Base-by-base conservation (phyloP, 202 grass and related monocot species). In the Setaria italica region DNA sequence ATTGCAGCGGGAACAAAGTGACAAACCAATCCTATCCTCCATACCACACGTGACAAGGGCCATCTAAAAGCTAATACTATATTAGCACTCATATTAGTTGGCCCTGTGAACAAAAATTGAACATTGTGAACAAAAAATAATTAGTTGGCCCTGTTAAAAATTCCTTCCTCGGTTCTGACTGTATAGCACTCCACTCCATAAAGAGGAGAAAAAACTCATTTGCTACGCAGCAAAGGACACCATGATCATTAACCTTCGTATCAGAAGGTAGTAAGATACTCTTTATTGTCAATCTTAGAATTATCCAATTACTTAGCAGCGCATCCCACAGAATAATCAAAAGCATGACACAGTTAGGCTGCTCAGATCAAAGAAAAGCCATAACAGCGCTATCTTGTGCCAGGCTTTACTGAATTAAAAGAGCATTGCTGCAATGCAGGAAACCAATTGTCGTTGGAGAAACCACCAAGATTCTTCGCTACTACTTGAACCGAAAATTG, bases 401-500 rank as follows among this genome's bases (percentile, higher is more conserved):
- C 55, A 78, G 68, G 80, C 67, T 79, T 79, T 19, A 62, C 77
- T 56, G 39, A 72, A 72, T 66, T 70, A 15, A 33, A 65, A 62
- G 51, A 62, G n/a, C 64, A 34, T 50, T 53, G 11, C 37, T 39
- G 77, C 39, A 88, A 87, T 70, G 45, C 50, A 56, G 53, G 4
- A 21, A 70, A 29, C 59, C 17, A 55, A 49, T 46, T 20, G 29
- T 46, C 13, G 53, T 84, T 30, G 15, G 53, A 69, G 46, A 67
- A 29, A 29, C n/a, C 55, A 57, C 55, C n/a, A 53, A 62, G 67
- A 74, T 25, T 55, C 9, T 29, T 12, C 16, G 19, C 39, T 78
- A n/a, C 2, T 66, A 43, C 77, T 76, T 76, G 47, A 80, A 74
- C 68, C 5, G 6, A 63, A 39, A 80, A 55, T 56, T 45, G 62